A percentile compares a stretch with the other conserved stretches of the same genome.
phyloP scores from a whole-genome alignment of 1,284 basidiomycete species.

The Chalciporus sp. region DNA sequence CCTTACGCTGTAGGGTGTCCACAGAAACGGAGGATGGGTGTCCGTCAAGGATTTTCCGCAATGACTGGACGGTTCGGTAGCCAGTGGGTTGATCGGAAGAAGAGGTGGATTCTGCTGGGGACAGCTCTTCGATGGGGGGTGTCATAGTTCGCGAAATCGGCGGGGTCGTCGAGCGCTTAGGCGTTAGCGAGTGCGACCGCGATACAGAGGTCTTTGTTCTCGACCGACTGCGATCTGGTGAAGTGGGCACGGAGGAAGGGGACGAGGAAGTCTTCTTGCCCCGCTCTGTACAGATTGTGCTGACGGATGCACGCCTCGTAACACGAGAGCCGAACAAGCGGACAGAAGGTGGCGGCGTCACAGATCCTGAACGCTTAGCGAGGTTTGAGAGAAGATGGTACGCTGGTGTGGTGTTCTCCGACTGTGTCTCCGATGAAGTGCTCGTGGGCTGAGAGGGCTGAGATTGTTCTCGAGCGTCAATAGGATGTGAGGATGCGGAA shows the following conservation, averaged over 20 bases:
- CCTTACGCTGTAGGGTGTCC: slow-evolving; percentile 18
- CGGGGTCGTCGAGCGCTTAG: slow-evolving; percentile 31
- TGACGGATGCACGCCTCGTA: slow-evolving; percentile 24
- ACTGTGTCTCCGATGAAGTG: slow-evolving; percentile 31
- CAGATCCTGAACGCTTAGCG: slow-evolving; percentile 40
- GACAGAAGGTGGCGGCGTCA: slow-evolving; percentile 34
- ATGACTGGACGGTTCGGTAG: slow-evolving; percentile 62
- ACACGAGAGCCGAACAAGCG: slow-evolving; percentile 29
- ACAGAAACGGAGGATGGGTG: slow-evolving; percentile 41
- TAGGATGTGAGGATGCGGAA: slow-evolving; percentile 39
- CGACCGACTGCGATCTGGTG: slow-evolving; percentile 16
- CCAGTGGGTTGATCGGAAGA: slow-evolving; percentile 47
- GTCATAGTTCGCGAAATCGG: slow-evolving; percentile 45
- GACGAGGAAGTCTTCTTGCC: slow-evolving; percentile 9
- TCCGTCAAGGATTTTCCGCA: slow-evolving; percentile 69
- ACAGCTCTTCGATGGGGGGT: slow-evolving; percentile 59
- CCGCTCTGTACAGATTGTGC: slow-evolving; percentile 20
- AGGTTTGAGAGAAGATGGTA: slow-evolving; percentile 61
- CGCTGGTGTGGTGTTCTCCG: slow-evolving; percentile 52
- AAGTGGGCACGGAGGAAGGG: slow-evolving; percentile 14
- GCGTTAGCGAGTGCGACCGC: slow-evolving; percentile 42
- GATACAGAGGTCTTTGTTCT: slow-evolving; percentile 8
- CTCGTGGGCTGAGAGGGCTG: slow-evolving; percentile 22
- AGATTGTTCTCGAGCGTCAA: slow-evolving; percentile 16
- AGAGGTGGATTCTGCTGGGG: slow-evolving; percentile 44